phyloP scores from a whole-genome alignment of 345 rosid species.

The Euphorbia peplus region DNA sequence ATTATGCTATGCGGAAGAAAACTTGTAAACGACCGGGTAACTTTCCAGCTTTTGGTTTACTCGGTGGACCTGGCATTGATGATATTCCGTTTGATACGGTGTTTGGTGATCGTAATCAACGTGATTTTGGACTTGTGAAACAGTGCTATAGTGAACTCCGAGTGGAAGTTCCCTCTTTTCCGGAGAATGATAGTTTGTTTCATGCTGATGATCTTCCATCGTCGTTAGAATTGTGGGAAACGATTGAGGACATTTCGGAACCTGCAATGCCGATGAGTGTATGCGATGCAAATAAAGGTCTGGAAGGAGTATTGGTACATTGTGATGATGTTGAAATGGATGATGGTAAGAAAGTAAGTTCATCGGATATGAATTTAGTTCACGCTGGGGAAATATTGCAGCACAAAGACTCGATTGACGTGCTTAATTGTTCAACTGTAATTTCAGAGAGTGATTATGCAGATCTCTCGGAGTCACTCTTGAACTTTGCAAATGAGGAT shows the following conservation, averaged over 20 bases:
- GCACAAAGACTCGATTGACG: constrained; percentile 14
- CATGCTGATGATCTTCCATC: constrained; percentile 24
- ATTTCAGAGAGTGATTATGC: constrained; percentile 34
- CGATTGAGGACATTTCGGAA: constrained; percentile 34
- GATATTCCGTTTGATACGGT: not conserved
- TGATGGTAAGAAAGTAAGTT: constrained; percentile 20
- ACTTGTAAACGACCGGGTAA: not conserved
- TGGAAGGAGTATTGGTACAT: constrained; percentile 7
- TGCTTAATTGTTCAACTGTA: constrained; percentile 21
- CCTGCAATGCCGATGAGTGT: constrained; percentile 35
- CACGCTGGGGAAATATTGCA: constrained; percentile 11
- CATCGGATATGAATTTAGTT: constrained; percentile 11
- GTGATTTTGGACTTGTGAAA: not conserved
- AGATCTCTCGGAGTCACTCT: constrained; percentile 38
- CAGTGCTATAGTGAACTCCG: not conserved
- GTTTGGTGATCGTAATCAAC: constrained; percentile 1
- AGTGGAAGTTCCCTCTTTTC: not conserved
- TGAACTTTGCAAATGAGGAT: constrained; percentile 29
- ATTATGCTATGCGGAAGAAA: constrained; percentile 19
- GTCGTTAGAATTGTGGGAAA: constrained; percentile 38
- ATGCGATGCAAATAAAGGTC: constrained; percentile 25
- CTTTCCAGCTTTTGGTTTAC: not conserved
- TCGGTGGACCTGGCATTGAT: not conserved
- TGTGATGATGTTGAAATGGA: constrained; percentile 6
- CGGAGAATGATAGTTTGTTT: constrained; percentile 9